Base-by-base conservation (phyloP, 2,329 filamentous ascomycete species). In the Fonsecaea multimorphosa region DNA sequence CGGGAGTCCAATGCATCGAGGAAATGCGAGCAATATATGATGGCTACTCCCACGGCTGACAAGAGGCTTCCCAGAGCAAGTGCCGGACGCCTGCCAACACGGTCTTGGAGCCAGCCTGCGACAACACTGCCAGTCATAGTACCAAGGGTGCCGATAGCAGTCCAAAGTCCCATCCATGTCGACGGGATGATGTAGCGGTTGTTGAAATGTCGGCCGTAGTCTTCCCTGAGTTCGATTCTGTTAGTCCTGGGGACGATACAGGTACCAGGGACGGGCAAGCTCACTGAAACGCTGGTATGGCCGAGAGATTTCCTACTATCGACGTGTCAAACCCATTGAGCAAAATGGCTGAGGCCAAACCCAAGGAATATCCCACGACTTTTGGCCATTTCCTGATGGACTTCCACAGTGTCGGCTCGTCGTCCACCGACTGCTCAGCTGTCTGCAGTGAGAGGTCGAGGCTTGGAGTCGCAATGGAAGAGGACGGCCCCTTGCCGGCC, bases 81-180 rank as follows among this genome's bases (percentile, higher is more conserved):
- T 2, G 76, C 76, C 31, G 70, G 71, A 5, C 76, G 75, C 14
- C 81, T 77, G 1, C 81, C 81, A 1, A 73, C 68, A 22, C 75
- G 74, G 66, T 83, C 80, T 60, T 81, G 77, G 24, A 81, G 72
- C 66, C 73, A 75, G 6, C 80, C 81, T 7, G 75, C 80, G 1
- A 73, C 55, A 6, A 76, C 64, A 1, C 79, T 73, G 2, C 80
- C 80, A n/a, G 77, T 56, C 58, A 80, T 75, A 49, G 76, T 74
- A 1, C 78, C 79, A 14, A 81, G 69, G 0, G 78, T 77, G 27
- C 76, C 76, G 6, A 77, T 73, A 24, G 78, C 77, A 51, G 77
- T 78, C 81, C 81, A 83, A 14, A 83, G 73, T 0, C 79, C 77
- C 7, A 83, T 73, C 81, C 81, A 83, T 22, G 77, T 71, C 1